These are phyloP conservation scores for Aspergillus niger DNA, from an alignment of 2,329 filamentous ascomycete species.

Conservation along the genomic window DNA sequence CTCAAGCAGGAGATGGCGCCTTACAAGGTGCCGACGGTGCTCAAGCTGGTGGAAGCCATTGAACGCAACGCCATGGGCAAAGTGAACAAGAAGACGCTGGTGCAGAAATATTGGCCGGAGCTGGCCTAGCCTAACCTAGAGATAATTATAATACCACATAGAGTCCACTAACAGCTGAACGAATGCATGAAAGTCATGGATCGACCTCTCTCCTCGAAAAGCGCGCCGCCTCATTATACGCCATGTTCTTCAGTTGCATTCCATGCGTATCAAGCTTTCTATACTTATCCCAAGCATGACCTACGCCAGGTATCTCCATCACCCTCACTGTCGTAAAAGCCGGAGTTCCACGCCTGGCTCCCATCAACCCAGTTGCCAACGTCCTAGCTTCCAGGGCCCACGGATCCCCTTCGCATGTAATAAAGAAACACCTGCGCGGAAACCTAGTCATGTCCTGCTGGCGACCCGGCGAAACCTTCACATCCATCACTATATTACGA, in stretches of 20 bases:
- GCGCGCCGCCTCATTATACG: constrained; percentile 33
- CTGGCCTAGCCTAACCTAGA: constrained; percentile 7
- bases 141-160: background rate
- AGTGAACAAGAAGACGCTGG: constrained; percentile 47
- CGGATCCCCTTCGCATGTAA: constrained; percentile 28
- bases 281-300: constrained; percentile 44
- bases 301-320: constrained; percentile 23
- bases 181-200: constrained; percentile 2
- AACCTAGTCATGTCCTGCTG: constrained; percentile 18
- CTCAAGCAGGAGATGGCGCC: constrained; percentile 61
- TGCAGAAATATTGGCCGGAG: constrained; percentile 43
- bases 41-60: constrained; percentile 71
- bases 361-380: constrained; percentile 23
- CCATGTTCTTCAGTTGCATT: constrained; percentile 29
- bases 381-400: constrained; percentile 30
- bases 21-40: constrained; percentile 92
- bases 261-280: constrained; percentile 28
- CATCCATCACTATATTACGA: constrained; percentile 19
- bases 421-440: constrained; percentile 25
- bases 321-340: constrained; percentile 21
- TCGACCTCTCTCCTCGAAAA: constrained; percentile 17
- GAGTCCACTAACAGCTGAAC: too few species aligned
- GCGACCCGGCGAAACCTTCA: constrained; percentile 30
- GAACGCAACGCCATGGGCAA: constrained; percentile 81
- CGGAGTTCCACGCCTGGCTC: constrained; percentile 8